Evolutionary conservation across 1,139 yeast species (phyloP), one percentile per base, ranked within the genome.

Genomic region (Debaryomyces robertsiae): DNA sequence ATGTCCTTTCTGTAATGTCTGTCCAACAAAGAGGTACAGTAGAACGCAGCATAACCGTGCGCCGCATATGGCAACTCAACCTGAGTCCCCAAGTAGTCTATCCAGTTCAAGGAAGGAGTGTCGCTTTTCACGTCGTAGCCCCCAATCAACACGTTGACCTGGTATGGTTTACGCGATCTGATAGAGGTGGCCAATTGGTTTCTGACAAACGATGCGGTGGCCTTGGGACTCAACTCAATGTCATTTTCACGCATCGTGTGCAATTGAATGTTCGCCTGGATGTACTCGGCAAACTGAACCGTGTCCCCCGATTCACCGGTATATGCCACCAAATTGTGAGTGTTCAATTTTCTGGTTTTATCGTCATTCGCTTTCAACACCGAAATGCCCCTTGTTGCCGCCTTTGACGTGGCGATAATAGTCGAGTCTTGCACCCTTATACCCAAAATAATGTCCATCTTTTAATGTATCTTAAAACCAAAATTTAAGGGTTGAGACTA

Each of bases 271-370:
- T 94, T 93, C 38, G 97, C 98, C 62, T 88, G 95, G 47, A 90
- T 79, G 59, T 83, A 88, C 60, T 93, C 98, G 32, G 96, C 95
- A 67, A 93, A 91, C 61, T 93, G 95, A n/a, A 87, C 91, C 3
- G 98, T 88, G 61, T 93, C 99, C 45, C 98, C 98, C 3, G 97
- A 78, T 62, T 93, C 98, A 42, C 99, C 99, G 3, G 96, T 84
- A 67, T 71, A 91, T 38, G 97, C 96, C 70, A 93, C 76, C 53
- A 91, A 73, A 45, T 88, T 79, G 59, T 86, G 94, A 37, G 81
- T 77, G 54, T 88, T 88, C 52, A 93, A 74, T 36, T 65, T 68
- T 49, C 94, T 70, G 9, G 98, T 91, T 68, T 93, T 93, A 65
- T 89, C 96, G 64, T 93, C 98, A 37, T 79, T 77, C 38, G 81